Percentiles rank a stretch among this genome's conserved stretches.
These are phyloP conservation scores for Anthoceros angustus DNA, from an alignment of 225 moss, liverwort and hornwort genomes.

Conservation along the genomic window DNA sequence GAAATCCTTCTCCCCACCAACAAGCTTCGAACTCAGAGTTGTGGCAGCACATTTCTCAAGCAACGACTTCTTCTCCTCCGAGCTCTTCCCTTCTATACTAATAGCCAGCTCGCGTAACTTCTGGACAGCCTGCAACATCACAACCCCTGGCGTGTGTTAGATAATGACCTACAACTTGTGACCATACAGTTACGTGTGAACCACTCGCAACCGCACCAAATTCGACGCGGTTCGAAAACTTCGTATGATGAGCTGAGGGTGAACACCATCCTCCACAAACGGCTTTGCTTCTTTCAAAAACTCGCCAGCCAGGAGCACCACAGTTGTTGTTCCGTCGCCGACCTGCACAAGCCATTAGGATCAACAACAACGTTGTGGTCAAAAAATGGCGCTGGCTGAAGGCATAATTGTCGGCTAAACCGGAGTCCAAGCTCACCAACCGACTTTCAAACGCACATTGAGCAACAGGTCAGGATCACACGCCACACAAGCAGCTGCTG, in stretches of 20 bases:
- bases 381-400: no score
- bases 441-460: no score
- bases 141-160: neutral
- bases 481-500: neutral
- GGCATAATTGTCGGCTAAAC: no score
- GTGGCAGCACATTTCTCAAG: constrained; percentile 90
- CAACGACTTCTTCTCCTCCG: constrained; percentile 75
- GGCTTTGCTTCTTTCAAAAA: constrained; percentile 91
- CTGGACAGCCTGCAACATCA: constrained; percentile 30
- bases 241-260: constrained; percentile 85
- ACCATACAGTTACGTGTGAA: neutral
- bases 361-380: no score
- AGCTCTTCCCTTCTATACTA: constrained; percentile 87
- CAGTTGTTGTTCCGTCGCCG: constrained; percentile 96
- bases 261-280: constrained; percentile 93
- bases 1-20: constrained; percentile 92
- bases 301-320: constrained; percentile 93
- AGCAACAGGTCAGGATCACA: no score
- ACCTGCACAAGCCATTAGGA: constrained; percentile 37
- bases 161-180: neutral
- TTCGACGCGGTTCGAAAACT: constrained; percentile 60
- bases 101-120: constrained; percentile 75
- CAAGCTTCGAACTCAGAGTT: constrained; percentile 88
- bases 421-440: no score
- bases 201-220: constrained; percentile 21